Evolutionary conservation across 768 basidiomycete genomes (phyloP), one percentile per base, ranked within the genome.

Genomic region (Phaffia australis): DNA sequence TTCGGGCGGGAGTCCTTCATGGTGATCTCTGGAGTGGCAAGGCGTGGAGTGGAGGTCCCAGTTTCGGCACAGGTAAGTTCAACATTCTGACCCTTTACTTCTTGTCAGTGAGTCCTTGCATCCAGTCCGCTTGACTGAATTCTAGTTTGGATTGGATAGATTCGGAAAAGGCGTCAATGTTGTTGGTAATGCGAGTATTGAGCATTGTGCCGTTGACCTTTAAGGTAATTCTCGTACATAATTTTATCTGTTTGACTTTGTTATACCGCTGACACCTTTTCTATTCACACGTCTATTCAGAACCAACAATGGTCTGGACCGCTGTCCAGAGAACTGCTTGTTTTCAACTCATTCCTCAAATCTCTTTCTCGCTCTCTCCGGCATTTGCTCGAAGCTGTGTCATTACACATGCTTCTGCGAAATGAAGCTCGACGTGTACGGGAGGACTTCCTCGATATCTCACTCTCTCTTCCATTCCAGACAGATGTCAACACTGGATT

Each of bases 291-390:
- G 15, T 23, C 47, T 23, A 61, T 71, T 54, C 74, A 95, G 91
- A 69, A 89, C 47, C 87, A 87, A 76, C 84, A 88, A 70, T 99
- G 95, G 95, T 87, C 86, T 50, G 95, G 94, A 30, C 95, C 95
- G 51, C 80, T 99, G 58, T 97, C 94, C 71, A 87, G 95, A 69
- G 94, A 98, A 76, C 80, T 99, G 68, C 81, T 99, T 59, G 92
- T 95, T 69, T 99, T 98, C 83, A 99, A 99, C 80, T 91, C 92
- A 57, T 98, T 98, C 76, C 85, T 95, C 73, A 86, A 89, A 60
- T 88, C 89, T 60, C 80, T 98, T 69, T 88, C 90, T 65, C 87
- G 92, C 67, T 88, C 92, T 32, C 81, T 98, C 67, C 84, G 95
- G 69, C 87, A 87, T 66, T 80, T 98, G 71, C 78, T 95, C 69